Evolutionary conservation across 1,284 basidiomycete species (phyloP).

Genomic region (Golubevia sp.): DNA sequence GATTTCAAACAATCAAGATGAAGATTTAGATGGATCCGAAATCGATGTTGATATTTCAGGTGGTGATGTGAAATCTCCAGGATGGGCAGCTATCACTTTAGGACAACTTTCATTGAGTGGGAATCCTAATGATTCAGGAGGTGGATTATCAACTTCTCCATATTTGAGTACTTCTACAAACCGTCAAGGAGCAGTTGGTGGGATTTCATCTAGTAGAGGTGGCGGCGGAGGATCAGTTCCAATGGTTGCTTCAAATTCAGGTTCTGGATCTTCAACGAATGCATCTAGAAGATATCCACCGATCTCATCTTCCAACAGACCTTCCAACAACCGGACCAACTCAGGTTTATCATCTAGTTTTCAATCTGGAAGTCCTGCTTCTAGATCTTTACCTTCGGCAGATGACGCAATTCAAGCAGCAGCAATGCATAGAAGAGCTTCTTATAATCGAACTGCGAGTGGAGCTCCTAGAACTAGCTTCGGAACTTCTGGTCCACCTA

Average conservation of each 20-base stretch:
- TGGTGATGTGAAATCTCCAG: background rate
- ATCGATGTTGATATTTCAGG: background rate
- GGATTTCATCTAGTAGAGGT: too few relatives aligned
- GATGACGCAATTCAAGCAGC: conserved; percentile 25
- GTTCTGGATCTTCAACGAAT: background rate
- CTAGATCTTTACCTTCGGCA: conserved; percentile 17
- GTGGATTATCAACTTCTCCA: background rate
- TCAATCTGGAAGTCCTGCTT: background rate
- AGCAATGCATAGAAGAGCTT: conserved; percentile 26
- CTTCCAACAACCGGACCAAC: background rate
- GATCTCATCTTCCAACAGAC: background rate
- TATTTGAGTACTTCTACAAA: background rate
- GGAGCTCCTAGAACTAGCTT: background rate
- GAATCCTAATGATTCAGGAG: background rate
- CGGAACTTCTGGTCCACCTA: background rate
- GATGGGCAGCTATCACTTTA: background rate
- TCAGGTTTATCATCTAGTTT: background rate
- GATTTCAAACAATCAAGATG: conserved; percentile 23
- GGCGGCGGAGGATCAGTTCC: background rate
- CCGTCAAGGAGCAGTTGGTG: background rate
- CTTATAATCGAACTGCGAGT: conserved; percentile 3
- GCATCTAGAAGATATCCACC: background rate
- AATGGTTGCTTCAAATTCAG: background rate
- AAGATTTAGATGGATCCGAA: background rate
- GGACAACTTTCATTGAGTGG: background rate